These are phyloP conservation scores for Tolypocladium amazonense DNA, from an alignment of 2,329 filamentous ascomycete species.

Conservation along the genomic window DNA sequence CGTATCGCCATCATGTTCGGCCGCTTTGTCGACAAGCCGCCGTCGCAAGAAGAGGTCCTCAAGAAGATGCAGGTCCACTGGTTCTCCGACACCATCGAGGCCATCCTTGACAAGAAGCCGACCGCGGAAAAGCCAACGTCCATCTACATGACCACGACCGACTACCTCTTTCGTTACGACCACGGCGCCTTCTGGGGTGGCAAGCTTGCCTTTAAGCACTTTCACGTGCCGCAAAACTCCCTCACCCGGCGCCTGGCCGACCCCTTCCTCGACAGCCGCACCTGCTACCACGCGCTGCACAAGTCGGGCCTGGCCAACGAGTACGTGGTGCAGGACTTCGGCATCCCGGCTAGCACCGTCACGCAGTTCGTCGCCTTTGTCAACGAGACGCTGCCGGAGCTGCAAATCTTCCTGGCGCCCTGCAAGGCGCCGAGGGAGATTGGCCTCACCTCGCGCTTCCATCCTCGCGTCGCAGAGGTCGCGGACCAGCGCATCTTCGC, in stretches of 20 bases:
- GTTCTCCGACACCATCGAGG: conserved; percentile 18
- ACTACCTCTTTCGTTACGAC: conserved; percentile 48
- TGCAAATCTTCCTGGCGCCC: conserved; percentile 18
- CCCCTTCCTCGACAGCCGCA: conserved; percentile 40
- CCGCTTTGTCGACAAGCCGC: conserved; percentile 27
- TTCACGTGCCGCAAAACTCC: conserved; percentile 38
- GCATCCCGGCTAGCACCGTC: conserved; percentile 15
- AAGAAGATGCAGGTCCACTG: conserved; percentile 20
- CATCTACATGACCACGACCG: conserved; percentile 30
- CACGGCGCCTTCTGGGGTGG: conserved; percentile 46
- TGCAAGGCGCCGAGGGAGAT: conserved; percentile 16
- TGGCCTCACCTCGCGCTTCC: conserved; percentile 21
- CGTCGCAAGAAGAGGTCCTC: conserved; percentile 32
- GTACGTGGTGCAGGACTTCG: conserved; percentile 40
- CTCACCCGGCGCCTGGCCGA: conserved; percentile 39
- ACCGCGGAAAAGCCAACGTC: conserved; percentile 9
- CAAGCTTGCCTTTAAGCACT: conserved; percentile 37
- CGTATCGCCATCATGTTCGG: conserved; percentile 41
- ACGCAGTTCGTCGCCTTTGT: conserved; percentile 16
- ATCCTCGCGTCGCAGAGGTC: conserved; percentile 17
- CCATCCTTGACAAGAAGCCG: conserved; percentile 13
- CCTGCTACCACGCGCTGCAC: conserved; percentile 42
- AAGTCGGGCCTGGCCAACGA: conserved; percentile 33
- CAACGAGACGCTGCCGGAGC: conserved; percentile 17
- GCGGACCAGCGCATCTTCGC: conserved; percentile 27